Percentiles rank a stretch among this genome's conserved stretches.
Conservation (phyloP, 2,329 filamentous ascomycete genomes). For the Claviceps sorghi region DNA sequence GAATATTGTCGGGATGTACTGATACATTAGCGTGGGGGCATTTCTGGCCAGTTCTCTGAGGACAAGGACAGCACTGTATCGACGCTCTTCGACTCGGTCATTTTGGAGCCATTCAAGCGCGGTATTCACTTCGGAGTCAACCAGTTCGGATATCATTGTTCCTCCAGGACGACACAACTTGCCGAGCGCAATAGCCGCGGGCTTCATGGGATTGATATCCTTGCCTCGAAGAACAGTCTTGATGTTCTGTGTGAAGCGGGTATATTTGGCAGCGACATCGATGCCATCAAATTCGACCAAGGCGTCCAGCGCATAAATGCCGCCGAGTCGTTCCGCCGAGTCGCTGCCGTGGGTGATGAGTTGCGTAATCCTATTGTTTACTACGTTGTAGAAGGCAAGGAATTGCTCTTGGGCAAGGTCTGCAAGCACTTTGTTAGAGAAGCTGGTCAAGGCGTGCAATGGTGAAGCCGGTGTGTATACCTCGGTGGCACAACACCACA, state of each 20-base stretch:
- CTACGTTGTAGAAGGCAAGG: conserved; percentile 37
- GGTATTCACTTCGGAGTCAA: conserved; percentile 92
- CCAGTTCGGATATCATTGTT: conserved; percentile 83
- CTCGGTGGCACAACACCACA: conserved; percentile 40
- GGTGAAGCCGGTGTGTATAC: conserved; percentile 17
- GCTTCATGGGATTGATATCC: conserved; percentile 79
- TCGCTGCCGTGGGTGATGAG: conserved; percentile 77
- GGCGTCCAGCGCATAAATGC: conserved; percentile 79
- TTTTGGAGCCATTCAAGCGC: conserved; percentile 94
- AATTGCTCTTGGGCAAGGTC: conserved; percentile 76
- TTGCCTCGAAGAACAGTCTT: conserved; percentile 79
- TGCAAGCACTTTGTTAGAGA: conserved; percentile 13
- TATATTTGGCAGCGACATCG: conserved; percentile 84
- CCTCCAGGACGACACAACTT: conserved; percentile 85
- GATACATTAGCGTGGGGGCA: conserved; percentile 88
- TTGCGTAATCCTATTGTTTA: conserved; percentile 42
- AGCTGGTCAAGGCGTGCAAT: neutral
- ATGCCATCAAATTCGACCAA: conserved; percentile 95
- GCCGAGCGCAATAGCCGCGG: conserved; percentile 76
- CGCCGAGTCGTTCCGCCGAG: conserved; percentile 76
- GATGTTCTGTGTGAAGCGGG: conserved; percentile 82
- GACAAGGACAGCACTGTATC: conserved; percentile 85
- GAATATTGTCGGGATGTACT: conserved; percentile 88
- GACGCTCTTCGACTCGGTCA: conserved; percentile 80
- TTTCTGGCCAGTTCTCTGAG: conserved; percentile 82